These are phyloP conservation scores for Aschersonia sp. DNA, from an alignment of 2,329 filamentous ascomycete genomes.

Conservation along the genomic window DNA sequence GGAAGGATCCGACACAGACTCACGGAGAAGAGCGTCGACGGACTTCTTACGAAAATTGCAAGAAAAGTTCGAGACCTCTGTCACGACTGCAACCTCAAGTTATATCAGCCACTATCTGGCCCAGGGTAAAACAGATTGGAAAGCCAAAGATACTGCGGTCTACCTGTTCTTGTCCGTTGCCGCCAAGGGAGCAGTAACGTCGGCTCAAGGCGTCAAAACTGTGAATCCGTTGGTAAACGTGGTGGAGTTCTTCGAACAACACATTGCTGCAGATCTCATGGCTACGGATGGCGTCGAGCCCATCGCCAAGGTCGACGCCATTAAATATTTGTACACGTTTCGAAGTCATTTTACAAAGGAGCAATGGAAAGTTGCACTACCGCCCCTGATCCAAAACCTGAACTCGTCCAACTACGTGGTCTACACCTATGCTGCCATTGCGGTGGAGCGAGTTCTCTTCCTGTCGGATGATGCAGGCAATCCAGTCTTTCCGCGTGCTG, in stretches of 20 bases:
- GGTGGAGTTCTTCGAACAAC: slow-evolving; percentile 85
- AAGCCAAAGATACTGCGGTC: slow-evolving; percentile 94
- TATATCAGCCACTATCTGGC: slow-evolving; percentile 82
- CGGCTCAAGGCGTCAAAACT: slow-evolving; percentile 78
- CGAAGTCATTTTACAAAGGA: slow-evolving; percentile 84
- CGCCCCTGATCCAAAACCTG: slow-evolving; percentile 80
- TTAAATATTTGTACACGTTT: slow-evolving; percentile 97
- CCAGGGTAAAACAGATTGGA: slow-evolving; percentile 77
- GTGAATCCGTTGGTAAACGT: slow-evolving; percentile 82
- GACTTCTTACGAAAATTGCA: slow-evolving; percentile 86
- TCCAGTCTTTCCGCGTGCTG: slow-evolving; percentile 64
- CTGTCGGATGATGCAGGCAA: slow-evolving; percentile 62
- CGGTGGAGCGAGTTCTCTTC: slow-evolving; percentile 84
- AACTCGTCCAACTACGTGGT: slow-evolving; percentile 88
- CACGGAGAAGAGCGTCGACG: slow-evolving; percentile 77
- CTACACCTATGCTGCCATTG: slow-evolving; percentile 93
- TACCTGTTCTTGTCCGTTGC: slow-evolving; percentile 93
- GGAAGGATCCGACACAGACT: slow-evolving; percentile 93
- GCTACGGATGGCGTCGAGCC: slow-evolving; percentile 55
- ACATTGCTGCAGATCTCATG: slow-evolving; percentile 81
- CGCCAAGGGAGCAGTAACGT: slow-evolving; percentile 76
- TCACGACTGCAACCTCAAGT: slow-evolving; percentile 73
- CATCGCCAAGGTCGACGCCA: slow-evolving; percentile 90
- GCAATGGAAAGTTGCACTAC: slow-evolving; percentile 83
- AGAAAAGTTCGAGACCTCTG: slow-evolving; percentile 72